These are phyloP conservation scores for Casuarina glauca DNA, from an alignment of 306 rosid genomes.

Conservation along the genomic window DNA sequence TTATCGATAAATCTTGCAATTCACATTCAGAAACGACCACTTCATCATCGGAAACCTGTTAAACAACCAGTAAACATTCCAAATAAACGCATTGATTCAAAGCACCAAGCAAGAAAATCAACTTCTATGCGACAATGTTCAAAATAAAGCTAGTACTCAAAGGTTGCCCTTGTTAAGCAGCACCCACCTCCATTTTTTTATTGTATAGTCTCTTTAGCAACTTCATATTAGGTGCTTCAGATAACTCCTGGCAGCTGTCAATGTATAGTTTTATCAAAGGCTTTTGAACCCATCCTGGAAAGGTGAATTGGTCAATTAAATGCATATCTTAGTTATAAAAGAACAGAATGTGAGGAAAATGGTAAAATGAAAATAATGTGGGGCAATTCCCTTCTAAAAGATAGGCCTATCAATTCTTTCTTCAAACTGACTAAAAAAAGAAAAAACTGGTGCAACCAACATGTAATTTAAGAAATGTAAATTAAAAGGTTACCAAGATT, in stretches of 20 bases:
- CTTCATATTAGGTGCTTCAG: constrained; percentile 71
- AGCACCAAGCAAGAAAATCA: constrained; percentile 17
- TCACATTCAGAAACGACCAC: constrained; percentile 77
- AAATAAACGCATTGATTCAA: constrained; percentile 21
- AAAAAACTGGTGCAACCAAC: constrained; percentile 5
- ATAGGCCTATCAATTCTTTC: constrained; percentile 13
- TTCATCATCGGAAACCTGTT: constrained; percentile 89
- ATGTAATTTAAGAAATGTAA: background rate
- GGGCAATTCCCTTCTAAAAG: constrained; percentile 14
- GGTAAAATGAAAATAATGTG: constrained; percentile 14
- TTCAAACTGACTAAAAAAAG: constrained; percentile 9
- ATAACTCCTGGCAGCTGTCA: constrained; percentile 69
- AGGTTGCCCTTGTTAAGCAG: constrained; percentile 8
- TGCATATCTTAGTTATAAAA: constrained; percentile 15
- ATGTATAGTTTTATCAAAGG: constrained; percentile 74
- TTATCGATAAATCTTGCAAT: constrained; percentile 83
- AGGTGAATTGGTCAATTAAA: constrained; percentile 20
- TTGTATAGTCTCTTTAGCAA: constrained; percentile 81
- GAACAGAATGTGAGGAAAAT: constrained; percentile 4
- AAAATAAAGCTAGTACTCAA: constrained; percentile 1
- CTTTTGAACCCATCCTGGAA: constrained; percentile 82
- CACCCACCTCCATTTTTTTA: constrained; percentile 60
- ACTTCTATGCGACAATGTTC: constrained; percentile 3
- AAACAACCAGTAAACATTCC: constrained; percentile 22
- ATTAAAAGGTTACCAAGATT: background rate